A percentile compares a stretch with the other conserved stretches of the same genome.
Evolutionary conservation across 1,284 basidiomycete species (phyloP).

Genomic region (Fomes fomentarius): DNA sequence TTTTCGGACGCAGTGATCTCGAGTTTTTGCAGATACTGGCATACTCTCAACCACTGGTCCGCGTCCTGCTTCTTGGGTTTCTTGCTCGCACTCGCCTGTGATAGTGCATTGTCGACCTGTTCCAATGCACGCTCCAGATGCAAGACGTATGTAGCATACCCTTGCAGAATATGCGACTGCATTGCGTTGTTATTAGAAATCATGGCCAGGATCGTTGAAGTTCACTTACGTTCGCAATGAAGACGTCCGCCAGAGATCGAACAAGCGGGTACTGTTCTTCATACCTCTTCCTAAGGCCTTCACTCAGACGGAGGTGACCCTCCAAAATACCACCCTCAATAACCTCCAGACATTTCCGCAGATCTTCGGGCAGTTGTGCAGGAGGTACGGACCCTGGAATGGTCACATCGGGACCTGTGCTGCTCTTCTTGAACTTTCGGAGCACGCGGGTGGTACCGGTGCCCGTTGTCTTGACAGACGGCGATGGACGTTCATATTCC

Average conservation of each 20-base stretch:
- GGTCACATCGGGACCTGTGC: slow-evolving; percentile 46
- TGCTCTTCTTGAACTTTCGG: slow-evolving; percentile 69
- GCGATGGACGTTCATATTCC: slow-evolving; percentile 40
- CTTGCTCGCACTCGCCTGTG: slow-evolving; percentile 62
- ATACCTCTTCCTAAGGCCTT: slow-evolving; percentile 83
- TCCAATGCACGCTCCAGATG: slow-evolving; percentile 89
- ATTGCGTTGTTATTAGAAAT: slow-evolving; percentile 1
- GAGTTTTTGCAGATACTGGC: slow-evolving; percentile 70
- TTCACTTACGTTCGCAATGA: slow-evolving; percentile 83
- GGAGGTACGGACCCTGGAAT: slow-evolving; percentile 64
- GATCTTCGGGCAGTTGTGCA: slow-evolving; percentile 81
- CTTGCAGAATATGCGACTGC: slow-evolving; percentile 89
- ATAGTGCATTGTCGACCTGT: slow-evolving; percentile 82
- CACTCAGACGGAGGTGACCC: slow-evolving; percentile 83
- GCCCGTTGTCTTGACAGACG: slow-evolving; percentile 37
- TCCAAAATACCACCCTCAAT: slow-evolving; percentile 84
- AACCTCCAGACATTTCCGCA: slow-evolving; percentile 84
- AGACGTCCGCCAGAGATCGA: slow-evolving; percentile 89
- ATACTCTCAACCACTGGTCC: slow-evolving; percentile 76
- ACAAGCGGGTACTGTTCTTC: slow-evolving; percentile 94
- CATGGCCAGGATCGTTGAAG: not conserved
- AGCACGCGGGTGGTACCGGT: slow-evolving; percentile 54
- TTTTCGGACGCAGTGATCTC: slow-evolving; percentile 83
- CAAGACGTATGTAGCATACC: slow-evolving; percentile 90
- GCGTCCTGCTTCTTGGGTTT: slow-evolving; percentile 81